Conservation (phyloP, 1,284 basidiomycete species). For the Melampsora larici-populina region DNA sequence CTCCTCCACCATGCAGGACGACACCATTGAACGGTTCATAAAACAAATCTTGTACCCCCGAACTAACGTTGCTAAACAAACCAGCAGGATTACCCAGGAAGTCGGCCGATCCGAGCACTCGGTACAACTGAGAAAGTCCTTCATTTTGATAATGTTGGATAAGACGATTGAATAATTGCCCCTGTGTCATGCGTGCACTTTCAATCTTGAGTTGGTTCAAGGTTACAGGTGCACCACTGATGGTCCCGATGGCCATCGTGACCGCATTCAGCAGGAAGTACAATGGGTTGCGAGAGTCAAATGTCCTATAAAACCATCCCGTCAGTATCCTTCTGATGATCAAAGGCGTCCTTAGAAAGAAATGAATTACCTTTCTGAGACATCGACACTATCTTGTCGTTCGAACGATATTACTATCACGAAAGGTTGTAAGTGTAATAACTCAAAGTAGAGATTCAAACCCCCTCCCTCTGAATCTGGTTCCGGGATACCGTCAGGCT, state of each 20-base stretch:
- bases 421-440: constrained; percentile 94
- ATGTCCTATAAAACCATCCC: constrained; percentile 55
- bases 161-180: constrained; percentile 79
- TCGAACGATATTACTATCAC: constrained; percentile 92
- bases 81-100: constrained; percentile 83
- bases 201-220: constrained; percentile 93
- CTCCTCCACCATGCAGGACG: constrained; percentile 93
- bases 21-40: constrained; percentile 98
- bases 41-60: constrained; percentile 97
- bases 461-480: constrained; percentile 65
- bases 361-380: constrained; percentile 78
- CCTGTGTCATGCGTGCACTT: constrained; percentile 82
- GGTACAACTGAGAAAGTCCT: constrained; percentile 87
- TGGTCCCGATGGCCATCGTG: constrained; percentile 94
- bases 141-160: constrained; percentile 92
- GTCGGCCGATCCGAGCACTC: constrained; percentile 93
- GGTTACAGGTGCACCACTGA: constrained; percentile 93
- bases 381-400: constrained; percentile 87
- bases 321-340: not conserved
- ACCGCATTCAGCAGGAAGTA: constrained; percentile 91
- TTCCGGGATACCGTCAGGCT: constrained; percentile 74
- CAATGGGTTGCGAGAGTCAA: constrained; percentile 83
- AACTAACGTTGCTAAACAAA: constrained; percentile 96
- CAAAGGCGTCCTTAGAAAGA: not conserved
- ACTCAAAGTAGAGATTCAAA: constrained; percentile 89